Evolutionary conservation across 1,284 basidiomycete species (phyloP).

Genomic region (Cystobasidium sp.): DNA sequence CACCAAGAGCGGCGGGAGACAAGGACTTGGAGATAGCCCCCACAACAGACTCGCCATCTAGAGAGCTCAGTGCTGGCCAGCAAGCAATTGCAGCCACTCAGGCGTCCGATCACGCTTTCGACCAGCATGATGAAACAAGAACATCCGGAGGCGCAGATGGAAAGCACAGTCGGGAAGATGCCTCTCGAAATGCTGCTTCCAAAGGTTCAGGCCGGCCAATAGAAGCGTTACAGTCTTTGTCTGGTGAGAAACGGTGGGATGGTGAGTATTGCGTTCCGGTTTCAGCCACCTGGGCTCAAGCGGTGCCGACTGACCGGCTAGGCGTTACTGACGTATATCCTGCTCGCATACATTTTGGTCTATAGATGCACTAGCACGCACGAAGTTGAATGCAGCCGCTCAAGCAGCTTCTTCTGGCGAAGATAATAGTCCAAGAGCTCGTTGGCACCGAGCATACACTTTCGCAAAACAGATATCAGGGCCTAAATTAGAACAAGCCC

Average conservation of each 20-base stretch:
- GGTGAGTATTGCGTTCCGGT: constrained; percentile 1
- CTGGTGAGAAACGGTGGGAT: constrained; percentile 12
- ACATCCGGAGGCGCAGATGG: not conserved
- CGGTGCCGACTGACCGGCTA: not conserved
- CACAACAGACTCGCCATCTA: not conserved
- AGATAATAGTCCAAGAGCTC: constrained; percentile 10
- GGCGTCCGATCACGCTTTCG: not conserved
- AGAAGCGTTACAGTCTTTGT: too few species aligned
- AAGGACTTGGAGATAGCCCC: not conserved
- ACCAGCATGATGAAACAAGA: not conserved
- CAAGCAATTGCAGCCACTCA: not conserved
- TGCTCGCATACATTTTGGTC: not conserved
- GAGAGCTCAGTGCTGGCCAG: not conserved
- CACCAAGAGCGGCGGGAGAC: not conserved
- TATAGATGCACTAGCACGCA: constrained; percentile 9
- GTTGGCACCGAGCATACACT: constrained; percentile 23
- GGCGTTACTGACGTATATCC: not conserved
- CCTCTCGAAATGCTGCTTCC: not conserved
- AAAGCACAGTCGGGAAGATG: not conserved
- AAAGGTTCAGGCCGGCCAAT: not conserved
- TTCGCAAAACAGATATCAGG: constrained; percentile 35
- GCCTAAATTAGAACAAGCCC: constrained; percentile 23
- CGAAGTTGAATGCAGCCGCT: constrained; percentile 21
- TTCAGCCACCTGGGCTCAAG: too few species aligned
- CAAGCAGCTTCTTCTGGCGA: constrained; percentile 29